phyloP scores from a whole-genome alignment of 176 grass and related monocot genomes.

The Oryza officinalis region DNA sequence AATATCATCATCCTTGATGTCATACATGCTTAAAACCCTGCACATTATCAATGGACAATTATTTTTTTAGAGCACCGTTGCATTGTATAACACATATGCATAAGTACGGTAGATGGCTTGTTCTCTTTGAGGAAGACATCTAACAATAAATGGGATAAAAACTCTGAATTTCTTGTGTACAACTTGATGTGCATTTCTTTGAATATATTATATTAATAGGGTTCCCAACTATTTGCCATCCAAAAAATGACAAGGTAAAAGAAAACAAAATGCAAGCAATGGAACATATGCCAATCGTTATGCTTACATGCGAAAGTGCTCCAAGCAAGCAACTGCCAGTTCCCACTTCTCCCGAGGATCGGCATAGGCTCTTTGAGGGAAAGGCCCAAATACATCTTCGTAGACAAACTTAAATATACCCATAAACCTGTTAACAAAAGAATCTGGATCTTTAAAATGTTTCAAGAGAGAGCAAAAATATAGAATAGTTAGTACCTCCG shows the following conservation, averaged over 20 bases:
- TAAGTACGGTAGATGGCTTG: constrained; percentile 14
- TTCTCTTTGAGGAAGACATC: not conserved
- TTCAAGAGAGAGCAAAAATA: constrained; percentile 20
- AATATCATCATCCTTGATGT: constrained; percentile 68
- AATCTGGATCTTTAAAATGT: not conserved
- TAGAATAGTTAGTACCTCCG: constrained; percentile 52
- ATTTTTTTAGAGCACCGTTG: constrained; percentile 22
- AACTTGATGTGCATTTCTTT: not conserved
- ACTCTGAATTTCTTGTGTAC: not conserved
- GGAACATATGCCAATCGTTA: not conserved
- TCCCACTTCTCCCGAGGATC: constrained; percentile 94
- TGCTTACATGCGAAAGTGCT: constrained; percentile 91
- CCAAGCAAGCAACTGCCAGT: constrained; percentile 81
- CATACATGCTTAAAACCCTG: constrained; percentile 92
- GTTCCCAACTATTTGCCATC: not conserved
- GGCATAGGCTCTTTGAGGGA: constrained; percentile 89
- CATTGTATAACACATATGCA: not conserved
- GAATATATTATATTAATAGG: not conserved
- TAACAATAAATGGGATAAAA: constrained; percentile 1
- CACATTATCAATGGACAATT: constrained; percentile 33
- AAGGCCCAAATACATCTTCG: constrained; percentile 92
- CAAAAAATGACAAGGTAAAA: not conserved
- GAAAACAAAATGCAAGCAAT: not conserved
- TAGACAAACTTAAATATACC: constrained; percentile 97
- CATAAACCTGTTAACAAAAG: constrained; percentile 61